Base-by-base conservation (phyloP, 495 filamentous ascomycete genomes). In the Aspergillus haitiensis region DNA sequence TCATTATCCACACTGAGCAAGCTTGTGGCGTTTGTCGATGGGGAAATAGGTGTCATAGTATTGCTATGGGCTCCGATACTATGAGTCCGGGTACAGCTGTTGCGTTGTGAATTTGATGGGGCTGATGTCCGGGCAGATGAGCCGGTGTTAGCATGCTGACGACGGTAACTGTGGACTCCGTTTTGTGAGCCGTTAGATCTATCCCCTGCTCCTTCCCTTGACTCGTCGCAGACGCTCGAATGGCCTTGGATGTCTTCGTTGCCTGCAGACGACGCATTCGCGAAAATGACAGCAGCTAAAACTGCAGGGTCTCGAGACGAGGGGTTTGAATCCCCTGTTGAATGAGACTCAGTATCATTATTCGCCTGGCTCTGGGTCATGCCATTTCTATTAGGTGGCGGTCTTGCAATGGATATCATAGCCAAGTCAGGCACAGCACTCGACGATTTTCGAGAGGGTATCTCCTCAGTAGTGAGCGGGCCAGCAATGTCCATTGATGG, bases 21-120 rank as follows among this genome's bases (percentile, higher is more conserved):
- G 62, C 81, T 83, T 6, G 81, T 80, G 12, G 79, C 81, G 56
- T 82, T 80, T 16, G 80, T 83, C 8, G 74, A 73, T 3, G 80
- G 80, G 13, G 81, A 81, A 6, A 75, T 76, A 11, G 73, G 71
- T 4, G 75, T 73, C 74, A 74, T 76, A 44, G 68, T 75, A 58
- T 78, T 80, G 60, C 76, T 75, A 58, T 75, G 74, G 3, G 74
- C 74, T 60, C 74, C 72, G 58, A 72, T 59, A 53, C 75, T 78
- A 33, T 79, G 77, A 8, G 75, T 76, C 7, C 76, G 75, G 7
- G 77, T 75, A 61, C 72, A 75, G 51, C 75, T 78, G 52, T 76
- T 75, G 39, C 75, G 70, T 49, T 76, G 73, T 5, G 77, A 75
- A 21, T 56, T 75, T 31, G 72, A 70, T 12, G 70, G 71, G 13